These are phyloP conservation scores for Ilyonectria robusta DNA, from an alignment of 2,329 filamentous ascomycete genomes.

Conservation along the genomic window DNA sequence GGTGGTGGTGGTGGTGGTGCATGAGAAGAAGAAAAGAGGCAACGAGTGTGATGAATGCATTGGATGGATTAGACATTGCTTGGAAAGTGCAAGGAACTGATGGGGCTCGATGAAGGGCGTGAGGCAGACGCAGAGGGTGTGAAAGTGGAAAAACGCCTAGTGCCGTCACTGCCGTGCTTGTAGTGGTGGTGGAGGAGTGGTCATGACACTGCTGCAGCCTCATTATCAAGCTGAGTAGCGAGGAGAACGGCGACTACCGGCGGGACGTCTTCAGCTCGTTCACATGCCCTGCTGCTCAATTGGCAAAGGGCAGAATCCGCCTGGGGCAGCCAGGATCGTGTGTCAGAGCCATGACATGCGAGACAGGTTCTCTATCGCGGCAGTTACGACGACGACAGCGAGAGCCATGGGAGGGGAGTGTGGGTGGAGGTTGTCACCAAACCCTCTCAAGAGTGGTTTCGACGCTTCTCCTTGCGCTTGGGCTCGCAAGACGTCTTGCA, in stretches of 20 bases:
- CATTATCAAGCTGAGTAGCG: slow-evolving; percentile 16
- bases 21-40: background rate
- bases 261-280: slow-evolving; percentile 16
- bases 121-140: slow-evolving; percentile 16
- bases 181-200: slow-evolving; percentile 19
- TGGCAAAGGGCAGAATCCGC: background rate
- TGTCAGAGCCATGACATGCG: background rate
- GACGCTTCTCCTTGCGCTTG: slow-evolving; percentile 56
- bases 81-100: slow-evolving; percentile 10
- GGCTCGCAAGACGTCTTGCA: slow-evolving; percentile 65
- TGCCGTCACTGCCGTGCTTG: slow-evolving; percentile 18
- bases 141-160: slow-evolving; percentile 25
- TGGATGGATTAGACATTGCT: slow-evolving; percentile 7
- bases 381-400: background rate
- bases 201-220: slow-evolving; percentile 34
- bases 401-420: background rate
- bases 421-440: background rate
- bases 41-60: slow-evolving; percentile 15
- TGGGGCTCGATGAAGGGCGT: slow-evolving; percentile 11
- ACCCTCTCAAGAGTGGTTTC: slow-evolving; percentile 30
- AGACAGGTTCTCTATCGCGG: background rate
- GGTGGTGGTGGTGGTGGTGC: background rate
- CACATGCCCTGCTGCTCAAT: slow-evolving; percentile 22
- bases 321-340: background rate
- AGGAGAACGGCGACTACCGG: slow-evolving; percentile 21